Evolutionary conservation across 768 basidiomycete genomes (phyloP).

Genomic region (Pholiota molesta): DNA sequence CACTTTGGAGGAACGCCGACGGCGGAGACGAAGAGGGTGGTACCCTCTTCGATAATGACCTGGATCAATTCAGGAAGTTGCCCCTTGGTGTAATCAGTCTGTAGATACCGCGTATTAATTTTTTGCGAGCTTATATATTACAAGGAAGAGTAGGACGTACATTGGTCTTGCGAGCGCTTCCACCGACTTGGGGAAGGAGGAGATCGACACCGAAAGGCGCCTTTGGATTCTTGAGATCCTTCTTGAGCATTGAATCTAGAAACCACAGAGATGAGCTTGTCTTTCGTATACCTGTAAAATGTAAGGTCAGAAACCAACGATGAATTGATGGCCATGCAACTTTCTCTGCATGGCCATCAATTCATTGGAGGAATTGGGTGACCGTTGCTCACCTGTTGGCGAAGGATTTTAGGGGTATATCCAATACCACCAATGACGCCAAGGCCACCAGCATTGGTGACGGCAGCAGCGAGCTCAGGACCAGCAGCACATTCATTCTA

Average conservation of each 20-base stretch:
- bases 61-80: constrained; percentile 81
- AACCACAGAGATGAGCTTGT: neutral
- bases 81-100: constrained; percentile 92
- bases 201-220: constrained; percentile 92
- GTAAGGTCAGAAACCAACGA: neutral
- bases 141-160: constrained; percentile 38
- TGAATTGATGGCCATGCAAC: neutral
- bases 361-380: neutral
- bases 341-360: neutral
- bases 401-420: constrained; percentile 81
- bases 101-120: neutral
- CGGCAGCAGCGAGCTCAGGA: constrained; percentile 88
- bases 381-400: constrained; percentile 62
- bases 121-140: neutral
- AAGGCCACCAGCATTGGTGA: constrained; percentile 91
- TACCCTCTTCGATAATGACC: constrained; percentile 91
- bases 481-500: constrained; percentile 54
- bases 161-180: constrained; percentile 89
- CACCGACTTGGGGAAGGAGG: constrained; percentile 85
- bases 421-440: constrained; percentile 93
- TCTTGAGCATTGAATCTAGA: constrained; percentile 75
- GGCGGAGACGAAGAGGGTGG: constrained; percentile 88
- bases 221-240: constrained; percentile 69
- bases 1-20: constrained; percentile 85
- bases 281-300: neutral